phyloP scores from a whole-genome alignment of 352 stramenopile genomes.

The Phytophthora fragariae region DNA sequence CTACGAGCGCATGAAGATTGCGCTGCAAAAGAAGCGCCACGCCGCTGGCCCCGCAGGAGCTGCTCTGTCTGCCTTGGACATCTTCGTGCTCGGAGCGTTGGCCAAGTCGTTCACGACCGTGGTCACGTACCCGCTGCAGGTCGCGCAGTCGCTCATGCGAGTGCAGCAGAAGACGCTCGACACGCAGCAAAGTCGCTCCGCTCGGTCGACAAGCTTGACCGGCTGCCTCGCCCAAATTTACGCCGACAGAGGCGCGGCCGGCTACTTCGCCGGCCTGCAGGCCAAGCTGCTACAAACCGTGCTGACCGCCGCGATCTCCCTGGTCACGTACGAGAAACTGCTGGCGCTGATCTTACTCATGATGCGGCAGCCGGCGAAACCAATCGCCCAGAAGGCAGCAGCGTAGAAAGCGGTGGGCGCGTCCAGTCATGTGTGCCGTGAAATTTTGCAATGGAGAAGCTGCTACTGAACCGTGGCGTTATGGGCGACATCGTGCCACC shows the following conservation, averaged over 20 bases:
- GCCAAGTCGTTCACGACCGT: slow-evolving; percentile 94
- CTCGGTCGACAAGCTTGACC: slow-evolving; percentile 25
- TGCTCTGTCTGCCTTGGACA: slow-evolving; percentile 78
- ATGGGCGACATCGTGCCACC: no score
- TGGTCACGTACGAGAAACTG: slow-evolving; percentile 95
- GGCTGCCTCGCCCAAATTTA: slow-evolving; percentile 72
- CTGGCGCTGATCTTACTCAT: slow-evolving; percentile 63
- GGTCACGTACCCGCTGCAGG: slow-evolving; percentile 94
- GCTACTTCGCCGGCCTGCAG: slow-evolving; percentile 92
- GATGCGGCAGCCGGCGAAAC: slow-evolving; percentile 49
- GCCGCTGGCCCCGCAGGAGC: slow-evolving; percentile 19
- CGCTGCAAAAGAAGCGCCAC: slow-evolving; percentile 54
- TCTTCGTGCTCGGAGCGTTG: slow-evolving; percentile 92
- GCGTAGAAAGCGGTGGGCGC: slow-evolving; percentile 36
- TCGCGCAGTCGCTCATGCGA: slow-evolving; percentile 92
- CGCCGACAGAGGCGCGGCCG: slow-evolving; percentile 70
- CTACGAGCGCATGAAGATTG: slow-evolving; percentile 94
- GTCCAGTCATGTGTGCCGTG: slow-evolving; percentile 10
- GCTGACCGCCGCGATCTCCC: slow-evolving; percentile 92
- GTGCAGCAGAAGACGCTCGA: slow-evolving; percentile 54
- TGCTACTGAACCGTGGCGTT: not conserved
- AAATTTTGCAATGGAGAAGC: slow-evolving; percentile 23
- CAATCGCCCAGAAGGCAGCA: slow-evolving; percentile 47
- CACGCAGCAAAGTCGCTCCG: slow-evolving; percentile 7
- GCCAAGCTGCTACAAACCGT: slow-evolving; percentile 96